phyloP scores from a whole-genome alignment of 108 stramenopile genomes.

The Cyclotella baltica region DNA sequence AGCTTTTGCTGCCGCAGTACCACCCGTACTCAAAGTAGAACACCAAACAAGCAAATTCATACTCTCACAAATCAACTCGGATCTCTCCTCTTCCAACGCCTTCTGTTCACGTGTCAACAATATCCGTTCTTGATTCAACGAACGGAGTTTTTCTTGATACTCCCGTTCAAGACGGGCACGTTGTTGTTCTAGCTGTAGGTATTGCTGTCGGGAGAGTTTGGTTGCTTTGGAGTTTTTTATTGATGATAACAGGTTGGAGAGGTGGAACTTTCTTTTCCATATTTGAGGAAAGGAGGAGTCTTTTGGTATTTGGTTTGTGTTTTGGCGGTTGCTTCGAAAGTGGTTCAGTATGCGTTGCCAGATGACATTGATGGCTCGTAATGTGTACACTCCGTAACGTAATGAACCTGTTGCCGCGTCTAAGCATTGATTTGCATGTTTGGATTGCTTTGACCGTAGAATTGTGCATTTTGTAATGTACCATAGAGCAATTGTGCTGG shows the following conservation, averaged over 20 bases:
- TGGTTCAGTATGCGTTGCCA: constrained; percentile 16
- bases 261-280: constrained; percentile 19
- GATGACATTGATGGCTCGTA: constrained; percentile 37
- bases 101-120: constrained; percentile 26
- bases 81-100: constrained; percentile 35
- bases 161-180: constrained; percentile 17
- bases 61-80: constrained; percentile 36
- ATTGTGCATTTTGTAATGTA: constrained; percentile 26
- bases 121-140: constrained; percentile 41
- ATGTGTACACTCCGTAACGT: constrained; percentile 40
- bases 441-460: constrained; percentile 32
- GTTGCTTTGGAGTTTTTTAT: neutral
- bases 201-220: constrained; percentile 12
- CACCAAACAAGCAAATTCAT: constrained; percentile 43
- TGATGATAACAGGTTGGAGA: constrained; percentile 22
- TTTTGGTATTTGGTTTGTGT: neutral
- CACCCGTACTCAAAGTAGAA: constrained; percentile 12
- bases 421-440: constrained; percentile 29
- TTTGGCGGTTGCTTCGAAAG: neutral
- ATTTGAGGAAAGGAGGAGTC: neutral
- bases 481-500: constrained; percentile 21
- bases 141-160: constrained; percentile 39
- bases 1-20: constrained; percentile 3
- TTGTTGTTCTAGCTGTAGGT: constrained; percentile 26
- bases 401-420: constrained; percentile 40